Conservation (phyloP, 176 grass and related monocot genomes). For the Zizania latifolia region DNA sequence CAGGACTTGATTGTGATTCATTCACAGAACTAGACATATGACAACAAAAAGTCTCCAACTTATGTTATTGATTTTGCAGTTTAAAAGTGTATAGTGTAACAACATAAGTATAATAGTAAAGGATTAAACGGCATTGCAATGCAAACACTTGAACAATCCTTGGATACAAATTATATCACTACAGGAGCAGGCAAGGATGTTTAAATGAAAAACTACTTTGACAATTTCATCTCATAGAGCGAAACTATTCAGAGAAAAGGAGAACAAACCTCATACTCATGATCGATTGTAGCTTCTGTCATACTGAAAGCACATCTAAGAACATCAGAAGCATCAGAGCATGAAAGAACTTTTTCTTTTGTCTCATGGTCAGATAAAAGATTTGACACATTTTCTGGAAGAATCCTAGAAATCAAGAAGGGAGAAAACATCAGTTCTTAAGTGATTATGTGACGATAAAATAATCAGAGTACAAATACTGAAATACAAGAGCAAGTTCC, state of each 20-base stretch:
- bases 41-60: neutral
- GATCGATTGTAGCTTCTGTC: slow-evolving; percentile 71
- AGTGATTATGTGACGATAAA: neutral
- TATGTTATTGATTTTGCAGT: no score
- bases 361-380: slow-evolving; percentile 54
- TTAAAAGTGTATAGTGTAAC: neutral
- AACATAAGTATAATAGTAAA: neutral
- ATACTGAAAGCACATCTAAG: slow-evolving; percentile 66
- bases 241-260: slow-evolving; percentile 15
- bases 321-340: slow-evolving; percentile 80
- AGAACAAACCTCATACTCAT: slow-evolving; percentile 86
- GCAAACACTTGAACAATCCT: neutral
- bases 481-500: neutral
- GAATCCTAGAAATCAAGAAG: slow-evolving; percentile 49
- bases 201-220: neutral
- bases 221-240: neutral
- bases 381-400: slow-evolving; percentile 63
- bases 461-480: neutral
- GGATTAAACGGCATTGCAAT: neutral
- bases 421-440: slow-evolving; percentile 20
- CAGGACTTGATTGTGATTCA: neutral
- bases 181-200: neutral
- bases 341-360: slow-evolving; percentile 55
- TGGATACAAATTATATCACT: neutral
- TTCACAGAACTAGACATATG: neutral